phyloP scores from a whole-genome alignment of 495 filamentous ascomycete species.

The Penicillium nucicola region DNA sequence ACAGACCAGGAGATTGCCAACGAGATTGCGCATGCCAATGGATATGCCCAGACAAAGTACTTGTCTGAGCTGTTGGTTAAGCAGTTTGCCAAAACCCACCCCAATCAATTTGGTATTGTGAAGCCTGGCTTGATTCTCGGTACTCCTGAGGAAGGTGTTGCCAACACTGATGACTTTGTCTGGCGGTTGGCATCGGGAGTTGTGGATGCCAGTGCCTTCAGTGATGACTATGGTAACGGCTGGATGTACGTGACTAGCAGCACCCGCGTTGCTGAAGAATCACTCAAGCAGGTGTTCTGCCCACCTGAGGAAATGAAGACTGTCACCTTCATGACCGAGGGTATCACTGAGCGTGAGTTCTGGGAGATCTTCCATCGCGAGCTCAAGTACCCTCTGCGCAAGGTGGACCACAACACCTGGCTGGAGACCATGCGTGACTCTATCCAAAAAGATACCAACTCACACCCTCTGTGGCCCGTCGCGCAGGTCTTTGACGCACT shows the following conservation, averaged over 20 bases:
- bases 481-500: slow-evolving; percentile 21
- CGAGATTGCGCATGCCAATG: slow-evolving; percentile 13
- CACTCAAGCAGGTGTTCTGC: slow-evolving; percentile 13
- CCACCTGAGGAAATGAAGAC: slow-evolving; percentile 2
- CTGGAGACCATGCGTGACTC: slow-evolving; percentile 7
- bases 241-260: slow-evolving; percentile 25
- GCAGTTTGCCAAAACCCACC: slow-evolving; percentile 8
- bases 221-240: slow-evolving; percentile 7
- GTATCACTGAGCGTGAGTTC: slow-evolving; percentile 17
- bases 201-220: slow-evolving; percentile 22
- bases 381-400: slow-evolving; percentile 15
- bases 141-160: slow-evolving; percentile 18
- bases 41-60: slow-evolving; percentile 34
- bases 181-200: slow-evolving; percentile 25
- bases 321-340: slow-evolving; percentile 19
- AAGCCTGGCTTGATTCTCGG: slow-evolving; percentile 36
- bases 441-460: slow-evolving; percentile 14
- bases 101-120: slow-evolving; percentile 19
- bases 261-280: slow-evolving; percentile 17
- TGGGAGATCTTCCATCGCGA: slow-evolving; percentile 19
- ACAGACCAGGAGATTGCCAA: slow-evolving; percentile 9
- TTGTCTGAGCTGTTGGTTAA: slow-evolving; percentile 28
- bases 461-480: slow-evolving; percentile 30
- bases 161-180: slow-evolving; percentile 31
- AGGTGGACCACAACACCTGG: slow-evolving; percentile 15